Conservation (phyloP, 2,329 filamentous ascomycete genomes). For the Cladophialophora carrionii region DNA sequence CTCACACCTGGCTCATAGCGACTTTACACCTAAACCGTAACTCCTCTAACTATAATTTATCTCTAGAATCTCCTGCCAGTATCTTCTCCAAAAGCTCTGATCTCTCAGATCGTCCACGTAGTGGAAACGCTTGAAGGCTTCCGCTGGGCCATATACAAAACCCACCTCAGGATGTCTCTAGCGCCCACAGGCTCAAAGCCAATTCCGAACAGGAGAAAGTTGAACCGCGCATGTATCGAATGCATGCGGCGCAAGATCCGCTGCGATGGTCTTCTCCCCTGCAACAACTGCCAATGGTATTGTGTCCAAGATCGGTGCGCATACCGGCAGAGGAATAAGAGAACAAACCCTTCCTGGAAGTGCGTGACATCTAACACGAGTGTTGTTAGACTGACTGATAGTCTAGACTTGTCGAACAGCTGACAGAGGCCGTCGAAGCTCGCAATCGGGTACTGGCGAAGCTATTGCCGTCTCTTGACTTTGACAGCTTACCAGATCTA, state of each 20-base stretch:
- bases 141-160: neutral
- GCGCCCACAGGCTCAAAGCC: neutral
- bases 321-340: constrained; percentile 13
- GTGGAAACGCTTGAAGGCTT: neutral
- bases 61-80: no score
- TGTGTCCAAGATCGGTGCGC: constrained; percentile 9
- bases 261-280: constrained; percentile 16
- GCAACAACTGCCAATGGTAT: constrained; percentile 16
- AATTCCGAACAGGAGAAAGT: neutral
- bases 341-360: constrained; percentile 19
- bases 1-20: neutral
- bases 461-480: constrained; percentile 8
- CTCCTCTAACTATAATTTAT: no score
- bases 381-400: constrained; percentile 5
- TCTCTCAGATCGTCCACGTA: neutral
- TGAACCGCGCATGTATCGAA: constrained; percentile 19
- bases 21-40: neutral
- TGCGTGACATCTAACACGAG: neutral
- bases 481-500: constrained; percentile 9
- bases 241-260: constrained; percentile 20
- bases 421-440: constrained; percentile 8
- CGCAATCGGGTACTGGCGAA: constrained; percentile 9
- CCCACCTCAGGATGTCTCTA: neutral
- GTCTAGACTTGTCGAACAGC: constrained; percentile 8
- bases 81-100: no score